Percentiles rank a stretch among this genome's conserved stretches.
phyloP scores from a whole-genome alignment of 371 early-diverging fungal genomes.

The Mucor indicus region DNA sequence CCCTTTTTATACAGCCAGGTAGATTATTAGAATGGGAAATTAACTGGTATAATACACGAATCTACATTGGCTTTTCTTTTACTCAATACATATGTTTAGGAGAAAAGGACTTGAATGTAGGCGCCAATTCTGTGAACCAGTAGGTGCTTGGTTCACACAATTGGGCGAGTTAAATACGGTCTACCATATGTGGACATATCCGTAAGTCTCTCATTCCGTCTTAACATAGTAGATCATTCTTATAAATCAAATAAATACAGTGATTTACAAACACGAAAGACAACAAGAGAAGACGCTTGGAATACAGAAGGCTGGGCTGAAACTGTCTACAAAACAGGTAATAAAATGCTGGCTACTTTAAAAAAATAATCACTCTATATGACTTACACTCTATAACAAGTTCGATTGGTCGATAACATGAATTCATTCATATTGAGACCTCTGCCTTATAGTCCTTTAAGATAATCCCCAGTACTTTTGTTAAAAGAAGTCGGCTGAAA shows the following conservation, averaged over 20 bases:
- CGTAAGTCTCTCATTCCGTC: constrained; percentile 59
- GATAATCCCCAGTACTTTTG: too few relatives aligned
- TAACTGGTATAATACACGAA: constrained; percentile 53
- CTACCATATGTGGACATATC: constrained; percentile 93
- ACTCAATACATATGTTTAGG: constrained; percentile 24
- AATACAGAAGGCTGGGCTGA: constrained; percentile 92
- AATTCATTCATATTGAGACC: constrained; percentile 81
- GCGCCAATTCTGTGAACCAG: constrained; percentile 81
- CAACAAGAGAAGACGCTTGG: constrained; percentile 90
- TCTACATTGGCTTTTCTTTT: not conserved
- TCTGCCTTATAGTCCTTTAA: constrained; percentile 73
- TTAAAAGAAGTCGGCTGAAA: too few relatives aligned
- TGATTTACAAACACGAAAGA: constrained; percentile 79
- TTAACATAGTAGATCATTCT: too few relatives aligned
- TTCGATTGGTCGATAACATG: constrained; percentile 82
- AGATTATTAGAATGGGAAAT: constrained; percentile 91
- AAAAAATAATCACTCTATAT: too few relatives aligned
- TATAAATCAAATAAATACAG: too few relatives aligned
- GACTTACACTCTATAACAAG: constrained; percentile 44
- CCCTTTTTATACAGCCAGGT: constrained; percentile 63
- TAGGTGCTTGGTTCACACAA: constrained; percentile 96
- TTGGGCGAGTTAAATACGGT: constrained; percentile 86
- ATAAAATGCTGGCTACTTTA: too few relatives aligned
- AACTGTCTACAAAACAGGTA: constrained; percentile 89
- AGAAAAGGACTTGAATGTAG: constrained; percentile 84